Evolutionary conservation across 2,329 filamentous ascomycete species (phyloP).

Genomic region (Magnaporthiopsis poae): DNA sequence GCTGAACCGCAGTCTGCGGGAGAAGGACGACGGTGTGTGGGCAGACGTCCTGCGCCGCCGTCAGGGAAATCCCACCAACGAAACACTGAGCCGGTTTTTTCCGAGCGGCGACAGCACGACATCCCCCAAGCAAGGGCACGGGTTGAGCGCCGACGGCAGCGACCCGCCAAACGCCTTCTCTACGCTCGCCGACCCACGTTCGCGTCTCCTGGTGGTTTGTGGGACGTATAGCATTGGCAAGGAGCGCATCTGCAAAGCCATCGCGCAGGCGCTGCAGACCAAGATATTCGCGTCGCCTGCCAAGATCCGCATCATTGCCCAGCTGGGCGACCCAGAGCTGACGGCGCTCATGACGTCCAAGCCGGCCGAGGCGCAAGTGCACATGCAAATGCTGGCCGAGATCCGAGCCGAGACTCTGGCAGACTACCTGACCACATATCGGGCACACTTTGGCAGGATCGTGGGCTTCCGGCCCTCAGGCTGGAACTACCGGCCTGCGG

Average conservation of each 20-base stretch:
- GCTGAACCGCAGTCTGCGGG: slow-evolving; percentile 25
- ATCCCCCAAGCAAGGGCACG: not conserved
- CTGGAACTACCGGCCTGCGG: slow-evolving; percentile 77
- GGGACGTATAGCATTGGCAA: slow-evolving; percentile 98
- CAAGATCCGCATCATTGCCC: slow-evolving; percentile 76
- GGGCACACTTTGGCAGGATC: slow-evolving; percentile 72
- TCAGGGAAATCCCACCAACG: slow-evolving; percentile 26
- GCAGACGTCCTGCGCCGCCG: slow-evolving; percentile 30
- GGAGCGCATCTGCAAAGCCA: slow-evolving; percentile 86
- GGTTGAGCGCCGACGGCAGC: slow-evolving; percentile 16
- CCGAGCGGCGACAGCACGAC: not conserved
- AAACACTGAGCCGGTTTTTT: slow-evolving; percentile 44
- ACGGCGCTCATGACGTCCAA: slow-evolving; percentile 66
- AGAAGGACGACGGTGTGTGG: slow-evolving; percentile 35
- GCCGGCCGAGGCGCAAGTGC: slow-evolving; percentile 79
- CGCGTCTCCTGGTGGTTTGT: slow-evolving; percentile 78
- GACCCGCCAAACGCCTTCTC: slow-evolving; percentile 14
- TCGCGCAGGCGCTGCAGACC: slow-evolving; percentile 71
- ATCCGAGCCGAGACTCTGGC: slow-evolving; percentile 83
- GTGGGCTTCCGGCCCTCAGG: slow-evolving; percentile 88
- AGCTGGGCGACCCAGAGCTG: slow-evolving; percentile 78
- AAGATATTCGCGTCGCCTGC: slow-evolving; percentile 80
- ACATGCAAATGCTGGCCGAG: slow-evolving; percentile 95
- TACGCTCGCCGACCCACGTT: slow-evolving; percentile 25
- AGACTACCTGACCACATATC: slow-evolving; percentile 74